Conservation (phyloP, 805 yeast species). For the Suhomyces sp. region DNA sequence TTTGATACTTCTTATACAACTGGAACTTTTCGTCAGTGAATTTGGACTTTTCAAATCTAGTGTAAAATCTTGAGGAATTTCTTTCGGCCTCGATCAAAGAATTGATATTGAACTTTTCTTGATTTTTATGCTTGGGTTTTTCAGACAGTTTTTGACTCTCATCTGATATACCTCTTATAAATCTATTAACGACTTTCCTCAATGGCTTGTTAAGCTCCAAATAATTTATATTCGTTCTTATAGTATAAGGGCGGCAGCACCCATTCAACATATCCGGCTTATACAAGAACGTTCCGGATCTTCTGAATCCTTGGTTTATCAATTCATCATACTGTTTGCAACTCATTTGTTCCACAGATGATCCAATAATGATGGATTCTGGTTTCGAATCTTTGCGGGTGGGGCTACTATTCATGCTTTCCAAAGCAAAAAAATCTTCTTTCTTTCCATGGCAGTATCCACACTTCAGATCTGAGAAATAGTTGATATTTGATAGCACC, state of each 20-base stretch:
- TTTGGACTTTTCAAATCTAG: constrained; percentile 51
- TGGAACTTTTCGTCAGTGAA: constrained; percentile 58
- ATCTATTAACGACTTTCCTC: constrained; percentile 61
- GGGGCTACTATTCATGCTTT: constrained; percentile 25
- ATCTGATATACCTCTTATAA: constrained; percentile 38
- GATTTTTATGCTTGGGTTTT: constrained; percentile 9
- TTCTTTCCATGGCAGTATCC: constrained; percentile 69
- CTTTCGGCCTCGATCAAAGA: constrained; percentile 43
- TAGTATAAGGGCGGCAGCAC: constrained; percentile 80
- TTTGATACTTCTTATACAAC: constrained; percentile 67
- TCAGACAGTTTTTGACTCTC: constrained; percentile 10
- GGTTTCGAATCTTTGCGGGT: constrained; percentile 8
- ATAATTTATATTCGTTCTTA: constrained; percentile 52
- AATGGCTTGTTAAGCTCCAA: constrained; percentile 62
- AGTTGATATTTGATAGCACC: constrained; percentile 44
- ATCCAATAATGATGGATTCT: constrained; percentile 30
- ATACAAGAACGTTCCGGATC: constrained; percentile 70
- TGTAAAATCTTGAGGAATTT: constrained; percentile 28
- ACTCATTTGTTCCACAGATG: constrained; percentile 45
- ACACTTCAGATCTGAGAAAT: constrained; percentile 48
- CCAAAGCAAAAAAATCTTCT: constrained; percentile 36
- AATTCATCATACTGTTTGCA: constrained; percentile 57
- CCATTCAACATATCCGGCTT: constrained; percentile 64
- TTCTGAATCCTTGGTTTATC: constrained; percentile 71
- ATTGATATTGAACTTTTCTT: constrained; percentile 17